Evolutionary conservation across 768 basidiomycete genomes (phyloP), one percentile per base, ranked within the genome.

Genomic region (Termitomyces sp.): DNA sequence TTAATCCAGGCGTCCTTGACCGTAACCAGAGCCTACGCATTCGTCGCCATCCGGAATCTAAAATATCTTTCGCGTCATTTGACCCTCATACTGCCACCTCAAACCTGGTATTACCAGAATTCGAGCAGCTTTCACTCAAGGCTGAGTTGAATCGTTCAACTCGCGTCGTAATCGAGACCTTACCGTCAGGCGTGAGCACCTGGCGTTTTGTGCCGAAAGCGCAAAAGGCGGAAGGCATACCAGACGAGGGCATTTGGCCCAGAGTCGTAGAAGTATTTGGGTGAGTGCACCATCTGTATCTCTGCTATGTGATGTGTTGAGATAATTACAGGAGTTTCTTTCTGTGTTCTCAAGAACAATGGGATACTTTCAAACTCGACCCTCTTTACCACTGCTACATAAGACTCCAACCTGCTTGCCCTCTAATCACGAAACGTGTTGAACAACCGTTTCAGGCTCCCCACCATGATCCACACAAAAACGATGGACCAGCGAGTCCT

Each of bases 331-430:
- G 55, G 69, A 80, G 59, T 33, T 56, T 47, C n/a, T 56, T 44
- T 30, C 32, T 56, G 23, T 81, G 81, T 67, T 80, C 82, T 20
- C 87, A 88, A 68, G 88, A 92, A 38, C 89, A 91, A 69, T 93
- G 91, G 91, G 91, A 93, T 61, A 85, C 92, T 32, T 87, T 91
- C 73, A 92, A 91, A 67, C 78, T 93, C 8, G 91, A 93, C 67
- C 84, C 87, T 3, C 70, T 71, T n/a, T 92, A 92, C 63, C 80
- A 82, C 26, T 93, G 90, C 67, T 71, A 74, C 58, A 83, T 90
- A 9, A 79, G 72, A 35, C 68, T 69, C 36, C 71, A 72, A 55
- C 79, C 82, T 35, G 53, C 38, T 18, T 60, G 59, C 20, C 59
- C 59, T 9, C 28, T 60, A 13, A 60, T 60, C 7, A 50, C 46